Evolutionary conservation across 2,329 filamentous ascomycete genomes (phyloP).

Genomic region (Chaetothyriales sp.): DNA sequence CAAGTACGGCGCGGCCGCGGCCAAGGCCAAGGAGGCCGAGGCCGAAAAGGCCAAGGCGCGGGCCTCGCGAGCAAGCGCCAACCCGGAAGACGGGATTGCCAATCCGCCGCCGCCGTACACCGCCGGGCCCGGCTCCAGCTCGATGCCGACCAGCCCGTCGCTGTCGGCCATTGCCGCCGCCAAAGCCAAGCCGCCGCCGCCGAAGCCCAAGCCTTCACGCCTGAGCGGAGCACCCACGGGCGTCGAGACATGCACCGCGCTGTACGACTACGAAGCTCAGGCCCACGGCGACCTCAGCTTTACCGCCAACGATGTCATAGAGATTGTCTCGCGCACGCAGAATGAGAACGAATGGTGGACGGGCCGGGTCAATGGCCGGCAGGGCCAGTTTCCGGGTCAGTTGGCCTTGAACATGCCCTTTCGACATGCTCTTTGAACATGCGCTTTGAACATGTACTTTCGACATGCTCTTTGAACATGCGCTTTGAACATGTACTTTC

Average conservation of each 20-base stretch:
- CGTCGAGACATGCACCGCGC: slow-evolving; percentile 71
- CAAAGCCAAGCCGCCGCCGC: slow-evolving; percentile 53
- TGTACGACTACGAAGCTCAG: slow-evolving; percentile 95
- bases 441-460: too few relatives aligned
- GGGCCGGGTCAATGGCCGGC: slow-evolving; percentile 62
- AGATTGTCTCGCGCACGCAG: slow-evolving; percentile 67
- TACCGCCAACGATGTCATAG: slow-evolving; percentile 72
- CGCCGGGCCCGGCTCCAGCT: slow-evolving; percentile 24
- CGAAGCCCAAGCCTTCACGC: slow-evolving; percentile 67
- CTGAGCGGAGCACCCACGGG: slow-evolving; percentile 50
- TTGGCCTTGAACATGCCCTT: slow-evolving; percentile 5
- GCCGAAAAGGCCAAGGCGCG: slow-evolving; percentile 23
- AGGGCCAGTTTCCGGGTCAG: slow-evolving; percentile 91
- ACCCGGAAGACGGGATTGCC: slow-evolving; percentile 33
- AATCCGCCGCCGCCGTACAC: slow-evolving; percentile 62
- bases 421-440: neutral
- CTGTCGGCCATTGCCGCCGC: slow-evolving; percentile 37
- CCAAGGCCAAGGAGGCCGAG: slow-evolving; percentile 19
- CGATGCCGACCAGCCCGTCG: slow-evolving; percentile 30
- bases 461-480: too few relatives aligned
- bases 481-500: too few relatives aligned
- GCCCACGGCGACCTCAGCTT: slow-evolving; percentile 91
- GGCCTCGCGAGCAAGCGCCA: slow-evolving; percentile 3
- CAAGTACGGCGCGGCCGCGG: slow-evolving; percentile 21
- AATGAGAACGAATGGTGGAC: slow-evolving; percentile 98